Base-by-base conservation (phyloP, 2,329 filamentous ascomycete genomes). In the Fusarium nurragi region DNA sequence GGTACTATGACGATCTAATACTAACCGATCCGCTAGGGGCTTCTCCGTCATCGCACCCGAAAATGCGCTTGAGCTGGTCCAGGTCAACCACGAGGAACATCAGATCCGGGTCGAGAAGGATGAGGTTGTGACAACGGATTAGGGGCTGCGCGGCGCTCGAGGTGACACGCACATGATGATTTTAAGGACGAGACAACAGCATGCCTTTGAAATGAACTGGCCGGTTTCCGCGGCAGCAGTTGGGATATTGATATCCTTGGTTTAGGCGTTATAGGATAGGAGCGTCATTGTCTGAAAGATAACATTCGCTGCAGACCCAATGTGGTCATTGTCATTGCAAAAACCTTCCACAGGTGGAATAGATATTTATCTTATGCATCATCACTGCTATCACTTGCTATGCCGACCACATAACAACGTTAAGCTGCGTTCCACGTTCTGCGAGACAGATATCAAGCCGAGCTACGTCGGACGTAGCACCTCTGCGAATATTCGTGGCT, bases 21-120 rank as follows among this genome's bases (percentile, higher is more conserved):
- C 72, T 80, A 66, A 78, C 52, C 18, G 34, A 16, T 16, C 16
- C 19, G 18, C 26, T 61, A 95, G 91, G 80, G 92, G 90, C 43
- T 95, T 96, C 75, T 87, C 92, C 28, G 90, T 90, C 48, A 87
- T 90, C 64, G 89, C 90, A 30, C 88, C 92, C 2, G 86, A 86
- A 56, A 87, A 88, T 70, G 84, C 88, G 19, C 82, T 97, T 54
- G 83, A 92, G 58, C 83, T 83, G 6, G 85, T 97, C 26, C 85
- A 89, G 68, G 80, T 86, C 3, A 82, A 86, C 78, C 87, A 88
- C 58, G 80, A 81, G 52, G 75, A 78, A 28, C 76, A 83, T 39
- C 68, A 75, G 19, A 75, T 80, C 59, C 69, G 53, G 16, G 87
- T 97, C 64, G 93, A 97, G 77, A 88, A 94, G 71, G 93, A 97